A percentile compares a stretch with the other conserved stretches of the same genome.
phyloP scores from a whole-genome alignment of 805 yeast genomes.

The Zygosaccharomyces siamensis region DNA sequence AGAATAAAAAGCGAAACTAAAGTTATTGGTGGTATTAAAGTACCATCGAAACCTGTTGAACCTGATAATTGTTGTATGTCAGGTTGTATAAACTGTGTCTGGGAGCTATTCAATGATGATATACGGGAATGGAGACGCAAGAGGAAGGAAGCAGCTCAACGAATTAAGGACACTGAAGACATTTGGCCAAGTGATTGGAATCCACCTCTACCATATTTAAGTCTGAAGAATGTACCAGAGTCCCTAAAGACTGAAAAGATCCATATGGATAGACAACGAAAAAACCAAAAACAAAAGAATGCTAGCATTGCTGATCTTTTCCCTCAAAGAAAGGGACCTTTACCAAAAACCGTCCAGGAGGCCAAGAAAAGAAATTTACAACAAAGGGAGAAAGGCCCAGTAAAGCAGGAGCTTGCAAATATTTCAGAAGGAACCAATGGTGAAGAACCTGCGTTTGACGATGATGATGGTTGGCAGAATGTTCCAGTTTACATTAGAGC shows the following conservation, averaged over 20 bases:
- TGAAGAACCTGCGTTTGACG: slow-evolving; percentile 25
- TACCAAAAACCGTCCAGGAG: slow-evolving; percentile 36
- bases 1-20: slow-evolving; percentile 17
- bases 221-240: slow-evolving; percentile 42
- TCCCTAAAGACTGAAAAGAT: slow-evolving; percentile 33
- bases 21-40: slow-evolving; percentile 56
- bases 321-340: slow-evolving; percentile 29
- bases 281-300: slow-evolving; percentile 11
- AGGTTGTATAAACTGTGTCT: slow-evolving; percentile 94
- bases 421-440: slow-evolving; percentile 12
- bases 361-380: slow-evolving; percentile 22
- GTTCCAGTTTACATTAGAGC: slow-evolving; percentile 75
- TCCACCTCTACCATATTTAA: slow-evolving; percentile 45
- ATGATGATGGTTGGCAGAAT: slow-evolving; percentile 48
- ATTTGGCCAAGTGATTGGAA: slow-evolving; percentile 65
- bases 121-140: slow-evolving; percentile 69
- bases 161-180: slow-evolving; percentile 39
- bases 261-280: slow-evolving; percentile 20
- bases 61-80: slow-evolving; percentile 98
- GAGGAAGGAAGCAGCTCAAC: slow-evolving; percentile 55
- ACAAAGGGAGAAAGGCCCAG: slow-evolving; percentile 11
- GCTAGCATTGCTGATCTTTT: slow-evolving; percentile 32
- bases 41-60: slow-evolving; percentile 79
- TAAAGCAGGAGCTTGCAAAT: slow-evolving; percentile 3
- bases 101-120: slow-evolving; percentile 91